Percentiles rank a stretch among this genome's conserved stretches.
Evolutionary conservation across 2,329 filamentous ascomycete genomes (phyloP).

Genomic region (Apiospora kogelbergensis): DNA sequence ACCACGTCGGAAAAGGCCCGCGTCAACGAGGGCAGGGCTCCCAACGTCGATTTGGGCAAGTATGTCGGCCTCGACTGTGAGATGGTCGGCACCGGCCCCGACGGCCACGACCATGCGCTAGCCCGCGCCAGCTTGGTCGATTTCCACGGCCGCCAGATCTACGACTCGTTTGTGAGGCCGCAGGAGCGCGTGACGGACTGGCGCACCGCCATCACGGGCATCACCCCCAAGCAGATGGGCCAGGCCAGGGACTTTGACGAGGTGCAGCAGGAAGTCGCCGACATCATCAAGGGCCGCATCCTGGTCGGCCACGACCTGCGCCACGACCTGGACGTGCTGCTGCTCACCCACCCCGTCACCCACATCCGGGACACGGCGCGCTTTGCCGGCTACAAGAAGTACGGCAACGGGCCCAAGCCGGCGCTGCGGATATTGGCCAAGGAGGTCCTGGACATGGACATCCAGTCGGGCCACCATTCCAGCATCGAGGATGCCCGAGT

Average conservation of each 20-base stretch:
- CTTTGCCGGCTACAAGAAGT: slow-evolving; percentile 71
- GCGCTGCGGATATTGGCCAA: slow-evolving; percentile 59
- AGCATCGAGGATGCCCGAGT: slow-evolving; percentile 80
- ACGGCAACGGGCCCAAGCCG: slow-evolving; percentile 67
- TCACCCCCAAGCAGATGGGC: slow-evolving; percentile 71
- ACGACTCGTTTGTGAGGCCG: slow-evolving; percentile 88
- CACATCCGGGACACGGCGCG: slow-evolving; percentile 85
- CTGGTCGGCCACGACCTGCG: slow-evolving; percentile 71
- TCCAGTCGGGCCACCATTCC: slow-evolving; percentile 64
- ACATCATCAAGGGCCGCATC: slow-evolving; percentile 62
- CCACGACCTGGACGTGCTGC: slow-evolving; percentile 71
- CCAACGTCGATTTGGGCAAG: slow-evolving; percentile 69
- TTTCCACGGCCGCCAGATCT: slow-evolving; percentile 88
- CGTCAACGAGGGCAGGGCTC: slow-evolving; percentile 63
- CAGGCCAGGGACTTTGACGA: slow-evolving; percentile 70
- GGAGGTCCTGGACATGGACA: slow-evolving; percentile 59
- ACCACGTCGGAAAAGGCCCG: slow-evolving; percentile 41
- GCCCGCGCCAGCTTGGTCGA: slow-evolving; percentile 90
- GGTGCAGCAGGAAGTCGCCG: slow-evolving; percentile 72
- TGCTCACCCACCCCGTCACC: slow-evolving; percentile 73
- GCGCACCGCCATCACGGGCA: slow-evolving; percentile 83
- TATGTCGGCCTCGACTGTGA: slow-evolving; percentile 95
- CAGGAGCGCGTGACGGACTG: slow-evolving; percentile 82
- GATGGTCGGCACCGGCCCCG: slow-evolving; percentile 87
- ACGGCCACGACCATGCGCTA: slow-evolving; percentile 70